Conservation (phyloP, 257 asterid species). For the Solanum virginianum region DNA sequence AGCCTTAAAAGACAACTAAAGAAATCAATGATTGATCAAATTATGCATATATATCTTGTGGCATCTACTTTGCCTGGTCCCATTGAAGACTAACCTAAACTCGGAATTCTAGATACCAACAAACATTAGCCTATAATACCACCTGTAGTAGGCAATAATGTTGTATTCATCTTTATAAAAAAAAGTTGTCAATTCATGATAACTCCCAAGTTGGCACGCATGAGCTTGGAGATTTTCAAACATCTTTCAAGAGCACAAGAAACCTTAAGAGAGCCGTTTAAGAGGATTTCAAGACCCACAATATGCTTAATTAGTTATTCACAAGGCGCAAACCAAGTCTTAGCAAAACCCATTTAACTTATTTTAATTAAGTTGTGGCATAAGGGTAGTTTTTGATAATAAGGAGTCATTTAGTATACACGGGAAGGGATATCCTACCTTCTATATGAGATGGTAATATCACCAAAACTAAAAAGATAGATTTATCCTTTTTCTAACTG, state of each 20-base stretch:
- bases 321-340: neutral
- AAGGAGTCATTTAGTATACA: too few species aligned
- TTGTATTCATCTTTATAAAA: too few species aligned
- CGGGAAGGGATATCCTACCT: neutral
- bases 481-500: too few species aligned
- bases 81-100: neutral
- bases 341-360: too few species aligned
- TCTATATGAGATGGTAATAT: neutral
- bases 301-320: neutral
- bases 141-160: neutral
- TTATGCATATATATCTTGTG: neutral
- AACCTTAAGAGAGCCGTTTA: neutral
- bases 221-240: neutral
- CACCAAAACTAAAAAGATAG: too few species aligned
- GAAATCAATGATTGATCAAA: neutral
- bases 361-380: too few species aligned
- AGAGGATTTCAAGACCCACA: neutral
- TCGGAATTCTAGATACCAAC: too few species aligned
- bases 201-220: neutral
- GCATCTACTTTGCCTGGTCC: neutral
- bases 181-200: neutral
- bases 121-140: neutral
- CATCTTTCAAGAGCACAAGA: neutral
- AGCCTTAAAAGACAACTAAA: neutral
- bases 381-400: too few species aligned